Percentiles rank a stretch among this genome's conserved stretches.
Conservation (phyloP, 2,329 filamentous ascomycete genomes). For the Aspergillus fischeri region DNA sequence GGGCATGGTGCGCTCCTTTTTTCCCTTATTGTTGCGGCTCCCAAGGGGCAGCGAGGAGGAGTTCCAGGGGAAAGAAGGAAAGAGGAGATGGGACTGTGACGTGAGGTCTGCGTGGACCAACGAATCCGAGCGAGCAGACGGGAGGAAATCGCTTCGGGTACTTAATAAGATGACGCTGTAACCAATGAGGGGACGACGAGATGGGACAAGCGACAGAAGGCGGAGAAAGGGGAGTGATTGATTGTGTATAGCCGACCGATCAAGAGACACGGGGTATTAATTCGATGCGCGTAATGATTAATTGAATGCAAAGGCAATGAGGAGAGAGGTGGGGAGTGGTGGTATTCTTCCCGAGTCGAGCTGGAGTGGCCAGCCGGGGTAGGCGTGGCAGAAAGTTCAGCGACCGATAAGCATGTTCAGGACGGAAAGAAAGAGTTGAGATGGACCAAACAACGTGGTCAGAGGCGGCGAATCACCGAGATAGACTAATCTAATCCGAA, state of each 20-base stretch:
- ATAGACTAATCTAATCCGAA: neutral
- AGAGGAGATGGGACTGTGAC: constrained; percentile 2
- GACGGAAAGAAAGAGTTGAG: constrained; percentile 2
- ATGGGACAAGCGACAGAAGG: neutral
- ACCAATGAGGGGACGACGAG: neutral
- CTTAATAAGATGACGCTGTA: neutral
- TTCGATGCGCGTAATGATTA: neutral
- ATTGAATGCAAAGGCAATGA: constrained; percentile 1
- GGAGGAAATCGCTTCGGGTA: neutral
- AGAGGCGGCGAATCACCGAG: neutral
- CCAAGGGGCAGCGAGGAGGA: neutral
- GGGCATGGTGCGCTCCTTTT: constrained; percentile 29
- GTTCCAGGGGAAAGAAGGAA: neutral
- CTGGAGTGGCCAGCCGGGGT: constrained; percentile 19
- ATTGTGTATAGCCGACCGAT: neutral
- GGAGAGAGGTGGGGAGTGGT: neutral
- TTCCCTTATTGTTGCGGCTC: constrained; percentile 5
- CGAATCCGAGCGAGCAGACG: constrained; percentile 5
- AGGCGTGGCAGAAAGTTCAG: constrained; percentile 21
- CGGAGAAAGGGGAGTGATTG: too few species aligned
- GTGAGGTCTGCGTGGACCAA: constrained; percentile 15
- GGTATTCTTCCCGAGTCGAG: constrained; percentile 10
- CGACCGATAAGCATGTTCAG: constrained; percentile 24
- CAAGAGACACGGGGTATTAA: neutral
- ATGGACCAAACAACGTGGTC: constrained; percentile 7